Conservation (phyloP, 768 basidiomycete species). For the Pleurotus cornucopiae region DNA sequence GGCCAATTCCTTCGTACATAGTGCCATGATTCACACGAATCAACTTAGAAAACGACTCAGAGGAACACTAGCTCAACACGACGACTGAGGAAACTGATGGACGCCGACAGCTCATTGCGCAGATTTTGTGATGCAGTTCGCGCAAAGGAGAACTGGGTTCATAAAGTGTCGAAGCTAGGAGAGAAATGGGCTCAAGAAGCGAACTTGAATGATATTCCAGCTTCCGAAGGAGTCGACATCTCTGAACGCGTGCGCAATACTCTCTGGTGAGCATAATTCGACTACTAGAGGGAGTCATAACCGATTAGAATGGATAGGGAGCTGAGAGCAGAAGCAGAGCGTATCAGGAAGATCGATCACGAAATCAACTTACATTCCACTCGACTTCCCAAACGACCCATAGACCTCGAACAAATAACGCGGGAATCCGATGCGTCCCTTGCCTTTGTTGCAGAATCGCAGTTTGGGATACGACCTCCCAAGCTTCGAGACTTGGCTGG, state of each 20-base stretch:
- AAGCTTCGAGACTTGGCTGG: not conserved
- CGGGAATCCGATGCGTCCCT: not conserved
- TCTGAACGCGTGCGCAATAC: not conserved
- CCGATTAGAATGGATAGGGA: not conserved
- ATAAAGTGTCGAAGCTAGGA: conserved; percentile 3
- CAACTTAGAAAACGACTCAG: too few species aligned
- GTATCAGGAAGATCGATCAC: conserved; percentile 5
- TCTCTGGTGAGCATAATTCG: not conserved
- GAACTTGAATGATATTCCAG: not conserved
- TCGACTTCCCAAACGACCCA: not conserved
- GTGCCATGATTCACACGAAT: too few species aligned
- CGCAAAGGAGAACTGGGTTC: conserved; percentile 2
- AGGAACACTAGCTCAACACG: too few species aligned
- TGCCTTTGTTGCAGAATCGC: not conserved
- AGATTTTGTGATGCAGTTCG: conserved; percentile 7
- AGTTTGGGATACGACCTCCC: not conserved
- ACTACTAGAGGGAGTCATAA: not conserved
- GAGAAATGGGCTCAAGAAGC: conserved; percentile 9
- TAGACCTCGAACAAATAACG: not conserved
- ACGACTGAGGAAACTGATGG: not conserved
- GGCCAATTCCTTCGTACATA: too few species aligned
- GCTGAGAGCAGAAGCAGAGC: conserved; percentile 5
- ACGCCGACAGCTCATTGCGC: not conserved
- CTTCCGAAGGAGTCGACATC: not conserved
- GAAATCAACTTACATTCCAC: not conserved